Evolutionary conservation across 148 eudicot species (phyloP).

Genomic region (Persicaria maculosa): DNA sequence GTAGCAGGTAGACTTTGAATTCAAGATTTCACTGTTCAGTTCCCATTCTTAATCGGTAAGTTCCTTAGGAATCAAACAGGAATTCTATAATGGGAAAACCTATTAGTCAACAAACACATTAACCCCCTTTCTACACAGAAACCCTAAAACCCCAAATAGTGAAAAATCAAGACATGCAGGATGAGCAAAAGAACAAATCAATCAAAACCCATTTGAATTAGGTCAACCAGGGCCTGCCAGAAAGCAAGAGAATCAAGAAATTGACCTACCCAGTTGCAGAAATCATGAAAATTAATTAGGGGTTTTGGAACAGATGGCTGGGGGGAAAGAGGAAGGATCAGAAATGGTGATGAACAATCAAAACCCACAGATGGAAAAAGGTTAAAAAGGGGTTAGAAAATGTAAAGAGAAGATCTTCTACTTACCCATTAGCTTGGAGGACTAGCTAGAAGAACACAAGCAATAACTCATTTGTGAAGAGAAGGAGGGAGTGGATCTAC

Average conservation of each 20-base stretch:
- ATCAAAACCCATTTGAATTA: constrained; percentile 5
- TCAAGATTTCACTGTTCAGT: neutral
- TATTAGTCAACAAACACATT: neutral
- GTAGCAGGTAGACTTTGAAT: neutral
- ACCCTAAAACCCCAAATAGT: neutral
- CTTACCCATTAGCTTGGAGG: constrained; percentile 5
- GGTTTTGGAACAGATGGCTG: neutral
- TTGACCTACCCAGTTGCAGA: neutral
- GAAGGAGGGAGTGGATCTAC: constrained; percentile 2
- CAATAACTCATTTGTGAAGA: neutral
- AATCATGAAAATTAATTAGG: neutral
- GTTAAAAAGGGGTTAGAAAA: neutral
- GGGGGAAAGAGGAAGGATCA: neutral
- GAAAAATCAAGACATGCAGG: constrained; percentile 10
- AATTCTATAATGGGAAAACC: neutral
- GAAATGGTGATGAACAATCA: neutral
- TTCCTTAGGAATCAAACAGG: neutral
- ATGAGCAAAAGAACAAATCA: neutral
- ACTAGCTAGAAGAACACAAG: constrained; percentile 2
- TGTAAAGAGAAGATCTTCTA: neutral
- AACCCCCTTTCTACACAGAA: neutral
- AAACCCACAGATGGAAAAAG: constrained; percentile 7
- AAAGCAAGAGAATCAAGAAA: neutral
- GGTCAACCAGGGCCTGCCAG: neutral
- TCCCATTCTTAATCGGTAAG: neutral